Evolutionary conservation across 176 grass and related monocot genomes (phyloP).

Genomic region (Zea mays): DNA sequence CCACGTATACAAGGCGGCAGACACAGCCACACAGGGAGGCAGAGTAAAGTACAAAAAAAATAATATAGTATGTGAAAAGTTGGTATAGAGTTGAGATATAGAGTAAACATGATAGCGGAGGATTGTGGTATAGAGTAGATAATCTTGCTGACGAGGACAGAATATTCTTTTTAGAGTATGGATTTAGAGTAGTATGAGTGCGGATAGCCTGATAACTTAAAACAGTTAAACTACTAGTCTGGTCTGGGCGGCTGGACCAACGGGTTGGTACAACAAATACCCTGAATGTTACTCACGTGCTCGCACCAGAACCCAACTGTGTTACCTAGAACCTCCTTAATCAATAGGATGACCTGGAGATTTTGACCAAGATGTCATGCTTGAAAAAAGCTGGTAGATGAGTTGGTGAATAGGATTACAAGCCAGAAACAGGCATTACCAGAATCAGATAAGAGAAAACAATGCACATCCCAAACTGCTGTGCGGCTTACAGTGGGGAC

Average conservation of each 20-base stretch:
- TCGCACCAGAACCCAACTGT: conserved; percentile 17
- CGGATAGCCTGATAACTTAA: too few species aligned
- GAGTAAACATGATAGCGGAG: neutral
- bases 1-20: too few species aligned
- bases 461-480: neutral
- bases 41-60: too few species aligned
- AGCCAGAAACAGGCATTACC: neutral
- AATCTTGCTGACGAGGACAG: too few species aligned
- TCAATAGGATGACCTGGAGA: neutral
- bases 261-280: neutral
- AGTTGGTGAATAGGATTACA: conserved; percentile 18
- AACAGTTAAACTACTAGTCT: too few species aligned
- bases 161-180: too few species aligned
- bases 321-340: neutral
- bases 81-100: neutral
- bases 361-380: conserved; percentile 18
- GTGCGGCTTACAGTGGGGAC: neutral
- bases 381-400: conserved; percentile 24
- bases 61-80: too few species aligned
- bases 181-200: too few species aligned
- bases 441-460: neutral
- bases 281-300: conserved; percentile 3
- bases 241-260: too few species aligned
- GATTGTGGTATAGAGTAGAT: too few species aligned
- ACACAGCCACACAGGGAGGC: too few species aligned